Percentiles rank a stretch among this genome's conserved stretches.
These are phyloP conservation scores for Exserohilum rostratum DNA, from an alignment of 2,329 filamentous ascomycete genomes.

Conservation along the genomic window DNA sequence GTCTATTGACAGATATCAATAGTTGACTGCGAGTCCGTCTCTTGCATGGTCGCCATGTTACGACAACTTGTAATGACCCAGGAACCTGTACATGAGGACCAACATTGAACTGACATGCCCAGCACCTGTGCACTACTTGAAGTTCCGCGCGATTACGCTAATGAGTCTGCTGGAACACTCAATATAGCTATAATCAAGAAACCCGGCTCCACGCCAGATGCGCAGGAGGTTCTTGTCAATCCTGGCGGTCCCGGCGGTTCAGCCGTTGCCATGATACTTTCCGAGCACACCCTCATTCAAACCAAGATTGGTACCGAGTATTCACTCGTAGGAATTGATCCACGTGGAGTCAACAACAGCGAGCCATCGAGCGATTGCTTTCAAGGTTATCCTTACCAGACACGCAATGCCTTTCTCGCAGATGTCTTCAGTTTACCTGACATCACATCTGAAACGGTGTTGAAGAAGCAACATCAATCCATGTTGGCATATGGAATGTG, in stretches of 20 bases:
- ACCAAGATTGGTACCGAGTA: conserved; percentile 26
- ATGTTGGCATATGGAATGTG: conserved; percentile 25
- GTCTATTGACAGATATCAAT: neutral
- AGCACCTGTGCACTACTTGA: conserved; percentile 18
- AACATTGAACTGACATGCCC: neutral
- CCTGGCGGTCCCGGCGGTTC: conserved; percentile 42
- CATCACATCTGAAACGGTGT: neutral
- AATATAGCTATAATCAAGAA: conserved; percentile 24
- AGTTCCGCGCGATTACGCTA: conserved; percentile 28
- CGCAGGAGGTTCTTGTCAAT: conserved; percentile 25
- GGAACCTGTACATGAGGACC: too few species aligned
- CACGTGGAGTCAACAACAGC: conserved; percentile 33
- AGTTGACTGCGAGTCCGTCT: neutral
- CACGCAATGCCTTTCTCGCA: neutral
- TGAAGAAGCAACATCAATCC: neutral
- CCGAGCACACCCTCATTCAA: neutral
- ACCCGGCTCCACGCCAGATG: conserved; percentile 8
- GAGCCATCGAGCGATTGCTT: conserved; percentile 18
- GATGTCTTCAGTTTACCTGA: neutral
- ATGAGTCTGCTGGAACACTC: conserved; percentile 16
- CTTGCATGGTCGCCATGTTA: neutral
- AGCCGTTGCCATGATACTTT: conserved; percentile 25
- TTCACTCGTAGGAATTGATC: conserved; percentile 45
- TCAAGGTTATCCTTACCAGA: conserved; percentile 1
- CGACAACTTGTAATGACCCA: neutral